Percentiles rank a stretch among this genome's conserved stretches.
Conservation (phyloP, 2,329 filamentous ascomycete species). For the Purpureocillium takamizusanense region DNA sequence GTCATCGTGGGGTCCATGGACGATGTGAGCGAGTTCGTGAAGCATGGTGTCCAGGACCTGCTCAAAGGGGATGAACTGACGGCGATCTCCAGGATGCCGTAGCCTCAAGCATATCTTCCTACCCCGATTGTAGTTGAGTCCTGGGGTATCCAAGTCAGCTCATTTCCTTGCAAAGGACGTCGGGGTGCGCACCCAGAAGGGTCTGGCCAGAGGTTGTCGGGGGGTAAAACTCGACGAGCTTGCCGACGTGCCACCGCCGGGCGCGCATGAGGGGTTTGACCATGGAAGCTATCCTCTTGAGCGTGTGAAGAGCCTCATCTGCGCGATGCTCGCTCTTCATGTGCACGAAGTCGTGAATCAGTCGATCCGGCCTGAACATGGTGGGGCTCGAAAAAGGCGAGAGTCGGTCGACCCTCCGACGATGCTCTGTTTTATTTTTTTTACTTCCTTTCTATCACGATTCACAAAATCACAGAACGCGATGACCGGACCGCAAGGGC, state of each 20-base stretch:
- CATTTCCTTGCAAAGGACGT: no score
- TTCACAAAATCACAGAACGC: no score
- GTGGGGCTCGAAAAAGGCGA: neutral
- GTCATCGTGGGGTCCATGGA: conserved; percentile 72
- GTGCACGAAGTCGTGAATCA: conserved; percentile 40
- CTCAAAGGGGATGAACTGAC: conserved; percentile 72
- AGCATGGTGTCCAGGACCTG: conserved; percentile 83
- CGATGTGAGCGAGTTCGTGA: conserved; percentile 86
- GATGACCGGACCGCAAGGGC: no score
- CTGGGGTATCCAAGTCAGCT: conserved; percentile 21
- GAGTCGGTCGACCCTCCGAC: no score
- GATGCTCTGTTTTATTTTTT: no score
- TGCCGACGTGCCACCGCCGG: conserved; percentile 67
- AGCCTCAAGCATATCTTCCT: conserved; percentile 75
- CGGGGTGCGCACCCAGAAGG: conserved; percentile 50
- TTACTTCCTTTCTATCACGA: no score
- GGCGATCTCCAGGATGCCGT: conserved; percentile 64
- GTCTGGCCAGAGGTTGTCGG: conserved; percentile 43
- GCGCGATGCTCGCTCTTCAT: conserved; percentile 36
- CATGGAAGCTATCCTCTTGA: conserved; percentile 75
- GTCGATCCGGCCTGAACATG: conserved; percentile 24
- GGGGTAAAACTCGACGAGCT: conserved; percentile 81
- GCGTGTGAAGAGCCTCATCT: conserved; percentile 44
- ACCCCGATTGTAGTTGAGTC: conserved; percentile 69
- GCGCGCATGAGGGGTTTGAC: conserved; percentile 95